phyloP scores from a whole-genome alignment of 2,329 filamentous ascomycete species.

The Fusarium sp. region DNA sequence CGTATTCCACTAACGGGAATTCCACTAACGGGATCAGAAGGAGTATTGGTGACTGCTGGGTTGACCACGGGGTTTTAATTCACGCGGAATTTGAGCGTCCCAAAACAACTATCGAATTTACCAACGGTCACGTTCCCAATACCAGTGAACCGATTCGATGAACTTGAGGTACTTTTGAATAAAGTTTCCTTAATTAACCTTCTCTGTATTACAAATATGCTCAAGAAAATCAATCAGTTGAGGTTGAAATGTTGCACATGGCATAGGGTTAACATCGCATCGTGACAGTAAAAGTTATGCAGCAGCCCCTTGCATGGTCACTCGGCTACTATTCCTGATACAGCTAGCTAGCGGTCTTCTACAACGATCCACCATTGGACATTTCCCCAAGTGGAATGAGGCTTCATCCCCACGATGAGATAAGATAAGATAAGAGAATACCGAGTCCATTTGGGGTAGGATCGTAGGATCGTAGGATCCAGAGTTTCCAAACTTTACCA shows the following conservation, averaged over 20 bases:
- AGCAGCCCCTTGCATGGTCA: not conserved
- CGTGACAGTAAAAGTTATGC: not conserved
- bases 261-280: not conserved
- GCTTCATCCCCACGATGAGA: not conserved
- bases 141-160: not conserved
- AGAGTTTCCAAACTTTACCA: not conserved
- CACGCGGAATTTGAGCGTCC: too few species aligned
- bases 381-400: fast-evolving
- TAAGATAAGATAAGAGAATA: not conserved
- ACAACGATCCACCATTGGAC: not conserved
- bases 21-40: fast-evolving
- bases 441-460: not conserved
- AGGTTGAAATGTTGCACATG: not conserved
- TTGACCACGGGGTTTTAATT: not conserved
- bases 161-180: not conserved
- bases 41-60: not conserved
- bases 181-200: not conserved
- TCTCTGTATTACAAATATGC: not conserved
- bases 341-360: not conserved
- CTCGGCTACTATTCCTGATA: not conserved
- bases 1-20: not conserved
- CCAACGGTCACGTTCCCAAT: not conserved
- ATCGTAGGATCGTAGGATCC: not conserved
- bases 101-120: not conserved
- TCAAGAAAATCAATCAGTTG: not conserved